phyloP scores from a whole-genome alignment of 2,329 filamentous ascomycete species.

The Pseudocercospora crystallina region DNA sequence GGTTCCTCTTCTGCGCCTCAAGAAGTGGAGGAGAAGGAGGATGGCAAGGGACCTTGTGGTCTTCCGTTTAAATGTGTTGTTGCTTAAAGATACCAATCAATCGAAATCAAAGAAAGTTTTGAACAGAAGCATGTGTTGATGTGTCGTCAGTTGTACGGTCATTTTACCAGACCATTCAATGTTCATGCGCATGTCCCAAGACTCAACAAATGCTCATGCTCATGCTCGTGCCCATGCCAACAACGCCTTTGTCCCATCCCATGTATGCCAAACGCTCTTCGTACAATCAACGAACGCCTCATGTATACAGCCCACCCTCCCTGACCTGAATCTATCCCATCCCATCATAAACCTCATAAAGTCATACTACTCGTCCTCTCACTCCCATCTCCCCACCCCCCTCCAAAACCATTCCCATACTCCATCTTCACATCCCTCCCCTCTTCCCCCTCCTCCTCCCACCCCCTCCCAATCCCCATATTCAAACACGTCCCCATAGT shows the following conservation, averaged over 20 bases:
- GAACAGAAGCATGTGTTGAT: not conserved
- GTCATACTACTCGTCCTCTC: slow-evolving; percentile 1
- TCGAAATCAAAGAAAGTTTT: not conserved
- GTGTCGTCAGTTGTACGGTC: no score
- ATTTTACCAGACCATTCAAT: no score
- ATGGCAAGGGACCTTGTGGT: slow-evolving; percentile 71
- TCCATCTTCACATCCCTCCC: not conserved
- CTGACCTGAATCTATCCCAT: slow-evolving; percentile 3
- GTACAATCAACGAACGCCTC: no score
- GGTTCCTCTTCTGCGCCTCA: slow-evolving; percentile 31
- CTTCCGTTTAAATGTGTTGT: slow-evolving; percentile 73
- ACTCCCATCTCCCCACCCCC: not conserved
- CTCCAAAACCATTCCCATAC: not conserved
- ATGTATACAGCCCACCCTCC: no score
- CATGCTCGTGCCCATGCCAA: no score
- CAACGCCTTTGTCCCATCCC: no score
- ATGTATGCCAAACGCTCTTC: no score
- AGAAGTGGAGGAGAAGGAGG: slow-evolving; percentile 42
- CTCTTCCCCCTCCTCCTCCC: not conserved
- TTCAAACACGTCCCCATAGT: not conserved
- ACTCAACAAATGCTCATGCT: no score
- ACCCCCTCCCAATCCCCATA: not conserved
- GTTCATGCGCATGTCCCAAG: no score
- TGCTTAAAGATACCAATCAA: slow-evolving; percentile 44
- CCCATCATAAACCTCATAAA: not conserved